These are phyloP conservation scores for Pythium coloratum DNA, from an alignment of 352 stramenopile species.

Conservation along the genomic window DNA sequence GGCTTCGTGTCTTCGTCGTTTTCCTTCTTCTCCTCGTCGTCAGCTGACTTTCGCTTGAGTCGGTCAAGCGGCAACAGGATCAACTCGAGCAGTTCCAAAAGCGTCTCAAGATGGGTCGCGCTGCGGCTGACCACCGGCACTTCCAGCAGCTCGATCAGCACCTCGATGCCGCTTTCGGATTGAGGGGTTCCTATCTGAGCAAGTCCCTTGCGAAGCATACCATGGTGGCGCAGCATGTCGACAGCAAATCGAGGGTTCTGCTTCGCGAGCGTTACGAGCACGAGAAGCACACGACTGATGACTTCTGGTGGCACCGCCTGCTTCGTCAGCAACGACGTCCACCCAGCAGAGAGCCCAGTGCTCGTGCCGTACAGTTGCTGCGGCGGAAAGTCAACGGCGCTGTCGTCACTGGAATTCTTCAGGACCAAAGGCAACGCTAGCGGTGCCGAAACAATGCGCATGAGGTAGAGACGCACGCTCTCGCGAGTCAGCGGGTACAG, in stretches of 20 bases:
- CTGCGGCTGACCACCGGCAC: slow-evolving; percentile 85
- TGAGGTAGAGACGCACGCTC: slow-evolving; percentile 58
- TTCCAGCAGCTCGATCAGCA: slow-evolving; percentile 90
- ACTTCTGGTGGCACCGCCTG: slow-evolving; percentile 81
- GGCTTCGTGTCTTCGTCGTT: slow-evolving; percentile 27
- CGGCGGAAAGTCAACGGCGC: slow-evolving; percentile 60
- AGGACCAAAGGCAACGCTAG: slow-evolving; percentile 11
- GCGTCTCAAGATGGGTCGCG: slow-evolving; percentile 90
- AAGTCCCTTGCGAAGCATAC: slow-evolving; percentile 45
- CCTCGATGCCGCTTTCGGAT: slow-evolving; percentile 41
- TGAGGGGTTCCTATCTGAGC: background rate
- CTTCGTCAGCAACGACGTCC: slow-evolving; percentile 14
- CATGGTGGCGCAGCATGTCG: slow-evolving; percentile 78
- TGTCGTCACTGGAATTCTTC: slow-evolving; percentile 16
- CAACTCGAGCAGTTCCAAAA: slow-evolving; percentile 91
- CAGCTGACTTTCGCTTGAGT: slow-evolving; percentile 30
- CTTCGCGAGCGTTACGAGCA: slow-evolving; percentile 88
- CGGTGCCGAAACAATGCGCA: slow-evolving; percentile 56
- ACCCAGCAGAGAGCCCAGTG: slow-evolving; percentile 13
- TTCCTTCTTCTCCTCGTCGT: slow-evolving; percentile 50
- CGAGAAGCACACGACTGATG: slow-evolving; percentile 85
- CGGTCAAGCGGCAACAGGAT: slow-evolving; percentile 85
- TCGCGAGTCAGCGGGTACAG: slow-evolving; percentile 71
- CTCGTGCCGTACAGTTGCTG: slow-evolving; percentile 53
- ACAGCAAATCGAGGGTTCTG: slow-evolving; percentile 90